Conservation (phyloP, 2,329 filamentous ascomycete genomes). For the Onygenales sp. region DNA sequence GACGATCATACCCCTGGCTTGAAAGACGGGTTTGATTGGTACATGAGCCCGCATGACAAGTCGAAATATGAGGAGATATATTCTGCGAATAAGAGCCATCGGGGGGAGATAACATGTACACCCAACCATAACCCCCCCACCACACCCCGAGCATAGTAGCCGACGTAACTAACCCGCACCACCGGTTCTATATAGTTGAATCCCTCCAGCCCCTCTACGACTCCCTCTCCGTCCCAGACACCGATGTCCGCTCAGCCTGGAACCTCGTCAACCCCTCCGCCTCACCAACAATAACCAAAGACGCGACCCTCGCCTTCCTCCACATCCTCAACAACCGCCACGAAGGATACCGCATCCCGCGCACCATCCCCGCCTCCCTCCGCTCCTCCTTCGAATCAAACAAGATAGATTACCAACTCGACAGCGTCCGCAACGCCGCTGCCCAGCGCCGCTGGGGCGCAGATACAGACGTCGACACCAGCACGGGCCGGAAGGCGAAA, state of each 20-base stretch:
- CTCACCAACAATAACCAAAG: slow-evolving; percentile 75
- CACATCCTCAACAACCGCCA: slow-evolving; percentile 95
- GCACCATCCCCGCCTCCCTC: slow-evolving; percentile 82
- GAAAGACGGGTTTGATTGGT: slow-evolving; percentile 98
- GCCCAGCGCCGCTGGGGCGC: slow-evolving; percentile 62
- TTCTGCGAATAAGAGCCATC: slow-evolving; percentile 76
- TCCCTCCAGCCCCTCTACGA: slow-evolving; percentile 77
- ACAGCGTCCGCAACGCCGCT: slow-evolving; percentile 55
- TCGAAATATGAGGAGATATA: slow-evolving; percentile 97
- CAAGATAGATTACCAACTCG: slow-evolving; percentile 91
- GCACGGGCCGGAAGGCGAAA: slow-evolving; percentile 85
- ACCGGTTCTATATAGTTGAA: slow-evolving; percentile 46
- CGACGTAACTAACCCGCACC: slow-evolving; percentile 5
- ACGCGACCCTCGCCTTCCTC: slow-evolving; percentile 86
- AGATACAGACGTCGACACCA: slow-evolving; percentile 57
- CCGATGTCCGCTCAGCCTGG: slow-evolving; percentile 85
- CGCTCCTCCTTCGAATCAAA: slow-evolving; percentile 88
- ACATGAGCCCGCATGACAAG: slow-evolving; percentile 90
- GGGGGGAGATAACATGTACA: slow-evolving; percentile 73
- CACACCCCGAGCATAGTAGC: not conserved
- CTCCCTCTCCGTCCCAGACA: slow-evolving; percentile 54
- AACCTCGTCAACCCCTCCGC: slow-evolving; percentile 94
- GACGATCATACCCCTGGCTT: slow-evolving; percentile 72
- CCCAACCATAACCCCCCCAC: slow-evolving; percentile 10
- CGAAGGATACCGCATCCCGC: slow-evolving; percentile 88